These are phyloP conservation scores for Aspergillus fischeri DNA, from an alignment of 2,329 filamentous ascomycete species.

Conservation along the genomic window DNA sequence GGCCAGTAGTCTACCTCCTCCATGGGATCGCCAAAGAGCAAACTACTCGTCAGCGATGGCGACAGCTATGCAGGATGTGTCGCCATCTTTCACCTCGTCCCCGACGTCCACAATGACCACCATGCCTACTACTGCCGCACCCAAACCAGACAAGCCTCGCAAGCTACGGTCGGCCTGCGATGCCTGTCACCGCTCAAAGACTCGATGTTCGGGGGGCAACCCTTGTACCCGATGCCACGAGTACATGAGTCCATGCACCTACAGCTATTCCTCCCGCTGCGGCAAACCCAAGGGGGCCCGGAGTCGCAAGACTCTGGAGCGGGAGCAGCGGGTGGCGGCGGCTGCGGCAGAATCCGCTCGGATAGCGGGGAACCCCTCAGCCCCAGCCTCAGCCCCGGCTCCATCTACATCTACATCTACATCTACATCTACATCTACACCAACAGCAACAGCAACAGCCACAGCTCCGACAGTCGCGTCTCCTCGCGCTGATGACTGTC, in stretches of 20 bases:
- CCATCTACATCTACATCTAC: too few relatives aligned
- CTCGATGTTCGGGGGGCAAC: neutral
- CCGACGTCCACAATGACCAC: too few relatives aligned
- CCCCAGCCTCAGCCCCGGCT: neutral
- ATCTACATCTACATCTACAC: too few relatives aligned
- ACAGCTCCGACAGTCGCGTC: neutral
- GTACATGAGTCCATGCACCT: neutral
- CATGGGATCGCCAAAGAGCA: too few relatives aligned
- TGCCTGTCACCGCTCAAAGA: neutral
- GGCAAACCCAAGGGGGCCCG: neutral
- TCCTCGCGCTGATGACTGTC: neutral
- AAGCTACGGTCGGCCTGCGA: neutral
- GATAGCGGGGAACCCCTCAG: too few relatives aligned
- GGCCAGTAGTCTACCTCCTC: too few relatives aligned
- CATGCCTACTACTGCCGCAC: too few relatives aligned
- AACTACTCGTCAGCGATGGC: too few relatives aligned
- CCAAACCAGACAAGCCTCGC: neutral
- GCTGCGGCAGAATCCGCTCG: neutral
- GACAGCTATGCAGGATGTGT: too few relatives aligned
- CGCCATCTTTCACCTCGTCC: too few relatives aligned
- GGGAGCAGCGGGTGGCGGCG: neutral
- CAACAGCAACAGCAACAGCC: neutral
- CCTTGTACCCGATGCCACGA: neutral
- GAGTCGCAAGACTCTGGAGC: neutral
- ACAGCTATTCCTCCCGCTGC: neutral